A percentile compares a stretch with the other conserved stretches of the same genome.
Conservation (phyloP, 768 basidiomycete genomes). For the Boletus tomentosulus region DNA sequence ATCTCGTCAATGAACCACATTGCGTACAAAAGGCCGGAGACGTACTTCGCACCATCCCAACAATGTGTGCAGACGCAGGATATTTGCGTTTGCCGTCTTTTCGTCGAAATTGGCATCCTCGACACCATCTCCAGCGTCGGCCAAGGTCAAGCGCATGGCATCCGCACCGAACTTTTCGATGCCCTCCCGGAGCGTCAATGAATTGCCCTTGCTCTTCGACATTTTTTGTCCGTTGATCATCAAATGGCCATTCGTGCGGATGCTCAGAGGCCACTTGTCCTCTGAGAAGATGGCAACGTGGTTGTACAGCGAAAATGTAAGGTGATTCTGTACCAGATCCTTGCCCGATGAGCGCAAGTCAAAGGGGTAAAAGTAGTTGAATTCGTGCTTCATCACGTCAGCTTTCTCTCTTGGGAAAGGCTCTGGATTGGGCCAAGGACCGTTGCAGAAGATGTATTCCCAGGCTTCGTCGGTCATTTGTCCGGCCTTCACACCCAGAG, state of each 20-base stretch:
- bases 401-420: slow-evolving; percentile 73
- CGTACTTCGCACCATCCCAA: slow-evolving; percentile 89
- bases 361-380: slow-evolving; percentile 96
- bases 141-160: slow-evolving; percentile 85
- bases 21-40: background rate
- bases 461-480: slow-evolving; percentile 98
- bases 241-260: slow-evolving; percentile 95
- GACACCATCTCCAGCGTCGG: slow-evolving; percentile 95
- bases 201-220: slow-evolving; percentile 96
- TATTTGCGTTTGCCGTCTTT: slow-evolving; percentile 95
- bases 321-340: slow-evolving; percentile 91
- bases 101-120: slow-evolving; percentile 99
- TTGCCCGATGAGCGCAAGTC: slow-evolving; percentile 98
- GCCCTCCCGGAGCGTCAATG: slow-evolving; percentile 82
- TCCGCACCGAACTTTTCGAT: slow-evolving; percentile 97
- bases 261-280: slow-evolving; percentile 85
- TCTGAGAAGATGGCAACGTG: slow-evolving; percentile 90
- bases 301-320: slow-evolving; percentile 92
- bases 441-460: slow-evolving; percentile 87
- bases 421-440: slow-evolving; percentile 65
- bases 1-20: background rate
- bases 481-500: slow-evolving; percentile 79
- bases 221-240: slow-evolving; percentile 99
- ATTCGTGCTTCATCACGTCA: slow-evolving; percentile 83
- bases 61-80: slow-evolving; percentile 87